Evolutionary conservation across 805 yeast genomes (phyloP).

Genomic region (Schizosaccharomyces osmophilus): DNA sequence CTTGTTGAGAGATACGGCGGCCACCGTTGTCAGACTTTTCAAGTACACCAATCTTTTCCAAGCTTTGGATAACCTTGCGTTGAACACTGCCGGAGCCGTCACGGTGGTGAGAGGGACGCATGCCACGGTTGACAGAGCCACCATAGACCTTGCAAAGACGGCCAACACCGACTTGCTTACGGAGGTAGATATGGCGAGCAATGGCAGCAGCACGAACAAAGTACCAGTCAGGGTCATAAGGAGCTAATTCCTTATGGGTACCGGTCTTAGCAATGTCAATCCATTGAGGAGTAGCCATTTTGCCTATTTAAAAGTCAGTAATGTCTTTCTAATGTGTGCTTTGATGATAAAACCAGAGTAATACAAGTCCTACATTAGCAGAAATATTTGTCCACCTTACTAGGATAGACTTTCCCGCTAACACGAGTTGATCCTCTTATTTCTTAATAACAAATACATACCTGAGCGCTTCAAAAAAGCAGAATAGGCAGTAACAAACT

Average conservation of each 20-base stretch:
- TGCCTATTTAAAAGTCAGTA: constrained; percentile 16
- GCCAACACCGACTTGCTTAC: constrained; percentile 99
- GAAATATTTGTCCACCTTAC: no score
- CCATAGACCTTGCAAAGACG: constrained; percentile 97
- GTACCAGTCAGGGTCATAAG: constrained; percentile 96
- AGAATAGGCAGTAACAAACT: constrained; percentile 97
- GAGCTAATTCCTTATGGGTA: constrained; percentile 96
- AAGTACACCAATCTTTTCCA: constrained; percentile 92
- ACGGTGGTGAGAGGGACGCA: constrained; percentile 92
- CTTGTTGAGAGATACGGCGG: constrained; percentile 96
- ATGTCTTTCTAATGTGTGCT: neutral
- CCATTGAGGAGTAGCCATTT: constrained; percentile 98
- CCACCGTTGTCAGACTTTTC: constrained; percentile 96
- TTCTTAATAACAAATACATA: neutral
- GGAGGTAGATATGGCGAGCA: constrained; percentile 99
- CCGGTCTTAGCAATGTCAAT: constrained; percentile 98
- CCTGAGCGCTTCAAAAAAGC: constrained; percentile 99
- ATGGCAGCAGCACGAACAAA: constrained; percentile 77
- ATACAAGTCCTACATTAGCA: no score
- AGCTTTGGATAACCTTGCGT: constrained; percentile 95
- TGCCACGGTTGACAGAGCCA: constrained; percentile 97
- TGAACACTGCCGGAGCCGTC: constrained; percentile 98
- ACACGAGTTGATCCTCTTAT: neutral
- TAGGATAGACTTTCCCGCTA: neutral
- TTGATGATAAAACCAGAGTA: no score